These are phyloP conservation scores for Proliferodiscus dingleyae DNA, from an alignment of 2,329 filamentous ascomycete species.

Conservation along the genomic window DNA sequence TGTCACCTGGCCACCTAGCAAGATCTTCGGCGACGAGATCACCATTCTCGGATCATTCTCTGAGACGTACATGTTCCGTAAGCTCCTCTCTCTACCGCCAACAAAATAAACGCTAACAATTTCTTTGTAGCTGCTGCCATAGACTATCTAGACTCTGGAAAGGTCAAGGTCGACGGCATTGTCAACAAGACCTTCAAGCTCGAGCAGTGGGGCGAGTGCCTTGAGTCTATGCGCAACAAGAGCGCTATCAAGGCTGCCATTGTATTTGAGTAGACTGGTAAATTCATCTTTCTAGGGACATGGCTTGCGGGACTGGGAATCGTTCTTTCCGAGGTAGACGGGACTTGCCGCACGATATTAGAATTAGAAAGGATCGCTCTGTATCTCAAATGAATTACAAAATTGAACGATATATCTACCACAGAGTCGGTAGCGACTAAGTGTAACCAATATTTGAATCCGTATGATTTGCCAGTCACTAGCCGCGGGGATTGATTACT, in stretches of 20 bases:
- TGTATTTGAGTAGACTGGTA: slow-evolving; percentile 50
- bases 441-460: too few relatives aligned
- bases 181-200: slow-evolving; percentile 70
- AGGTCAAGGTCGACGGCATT: slow-evolving; percentile 61
- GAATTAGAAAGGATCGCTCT: not conserved
- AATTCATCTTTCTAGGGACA: not conserved
- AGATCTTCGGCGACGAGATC: slow-evolving; percentile 65
- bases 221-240: slow-evolving; percentile 69
- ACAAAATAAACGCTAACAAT: slow-evolving; percentile 11
- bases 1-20: slow-evolving; percentile 65
- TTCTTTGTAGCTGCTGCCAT: slow-evolving; percentile 48
- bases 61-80: slow-evolving; percentile 67
- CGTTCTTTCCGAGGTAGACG: not conserved
- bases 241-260: slow-evolving; percentile 70
- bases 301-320: not conserved
- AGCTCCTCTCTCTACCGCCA: slow-evolving; percentile 18
- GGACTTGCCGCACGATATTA: too few relatives aligned
- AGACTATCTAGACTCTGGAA: slow-evolving; percentile 53
- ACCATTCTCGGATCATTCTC: slow-evolving; percentile 70
- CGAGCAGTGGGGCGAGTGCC: slow-evolving; percentile 66
- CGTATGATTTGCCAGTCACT: too few relatives aligned
- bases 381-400: not conserved
- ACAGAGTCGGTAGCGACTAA: too few relatives aligned
- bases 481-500: too few relatives aligned
- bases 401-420: not conserved